phyloP scores from a whole-genome alignment of 2,329 filamentous ascomycete species.

The Fusarium mexicanum region DNA sequence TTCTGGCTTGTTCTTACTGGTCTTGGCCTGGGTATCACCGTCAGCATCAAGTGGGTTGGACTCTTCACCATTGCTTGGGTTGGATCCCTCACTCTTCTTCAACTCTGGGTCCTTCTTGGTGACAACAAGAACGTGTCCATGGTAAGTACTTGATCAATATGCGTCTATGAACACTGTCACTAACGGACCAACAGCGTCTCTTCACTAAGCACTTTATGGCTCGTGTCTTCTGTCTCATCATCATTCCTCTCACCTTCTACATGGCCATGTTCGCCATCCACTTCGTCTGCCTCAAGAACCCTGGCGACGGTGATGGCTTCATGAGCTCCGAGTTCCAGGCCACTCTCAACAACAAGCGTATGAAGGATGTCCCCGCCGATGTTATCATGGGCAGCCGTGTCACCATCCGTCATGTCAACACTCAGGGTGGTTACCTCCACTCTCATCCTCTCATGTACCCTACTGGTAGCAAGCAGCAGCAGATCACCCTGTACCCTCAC shows the following conservation, averaged over 20 bases:
- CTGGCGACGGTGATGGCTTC: conserved; percentile 97
- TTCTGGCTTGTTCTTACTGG: conserved; percentile 94
- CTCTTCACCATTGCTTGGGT: conserved; percentile 99
- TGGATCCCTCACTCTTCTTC: conserved; percentile 85
- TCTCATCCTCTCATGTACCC: conserved; percentile 98
- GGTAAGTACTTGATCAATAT: conserved; percentile 52
- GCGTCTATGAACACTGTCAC: neutral
- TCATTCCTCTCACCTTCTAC: conserved; percentile 91
- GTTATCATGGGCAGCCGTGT: conserved; percentile 89
- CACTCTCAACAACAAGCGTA: conserved; percentile 93
- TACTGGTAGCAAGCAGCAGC: conserved; percentile 96
- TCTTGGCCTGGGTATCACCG: conserved; percentile 86
- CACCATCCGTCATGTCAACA: conserved; percentile 91
- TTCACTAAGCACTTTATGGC: conserved; percentile 96
- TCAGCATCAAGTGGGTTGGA: conserved; percentile 98
- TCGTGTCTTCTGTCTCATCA: conserved; percentile 87
- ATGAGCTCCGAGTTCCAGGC: conserved; percentile 99
- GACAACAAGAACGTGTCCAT: conserved; percentile 87
- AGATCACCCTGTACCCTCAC: conserved; percentile 97
- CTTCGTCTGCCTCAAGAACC: conserved; percentile 92
- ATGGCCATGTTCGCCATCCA: conserved; percentile 98
- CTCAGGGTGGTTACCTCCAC: conserved; percentile 96
- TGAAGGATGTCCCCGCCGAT: conserved; percentile 94
- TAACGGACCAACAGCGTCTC: conserved; percentile 62
- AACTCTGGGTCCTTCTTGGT: conserved; percentile 94